Base-by-base conservation (phyloP, 2,329 filamentous ascomycete species). In the Aspergillus fischeri region DNA sequence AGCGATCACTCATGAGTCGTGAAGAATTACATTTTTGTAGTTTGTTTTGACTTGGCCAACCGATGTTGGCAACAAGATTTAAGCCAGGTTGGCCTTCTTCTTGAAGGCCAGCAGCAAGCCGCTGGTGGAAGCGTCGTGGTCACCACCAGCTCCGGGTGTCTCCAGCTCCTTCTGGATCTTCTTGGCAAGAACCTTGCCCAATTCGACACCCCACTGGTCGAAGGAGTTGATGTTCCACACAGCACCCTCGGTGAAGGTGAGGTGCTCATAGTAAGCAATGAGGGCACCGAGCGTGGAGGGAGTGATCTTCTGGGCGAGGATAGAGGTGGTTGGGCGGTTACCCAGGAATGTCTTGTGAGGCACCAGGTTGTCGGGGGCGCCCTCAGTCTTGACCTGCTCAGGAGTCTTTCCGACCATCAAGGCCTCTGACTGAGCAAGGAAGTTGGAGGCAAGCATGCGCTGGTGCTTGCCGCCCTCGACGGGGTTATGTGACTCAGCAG, bases 171-270 rank as follows among this genome's bases (percentile, higher is more conserved):
- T 75, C 67, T 91, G 87, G 63, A 92, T 92, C 80, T 91, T 92
- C 87, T 93, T 97, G 60, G 94, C 94, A 65, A 99, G 81, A 44
- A 89, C 87, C 88, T 99, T 99, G 76, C 94, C 94, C 61, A 99
- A 82, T 83, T 99, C 94, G 48, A 99, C 94, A 79, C 94, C 94
- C 94, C 94, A 99, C 83, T 99, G 94, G 80, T 99, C 94, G 73
- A 97, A 99, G 71, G 88, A 92, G 86, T 99, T 99, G 83, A 99
- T 96, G 80, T 97, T 96, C 94, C 94, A 99, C 74, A 99, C 83
- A 53, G 92, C 93, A 69, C 94, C 94, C 80, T 99, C 94, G 41
- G 91, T 95, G 77, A 99, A 99, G 56, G 94, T 97, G 60, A 97
- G 80, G 80, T 99, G 94, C 83, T 99, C 94, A 78, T 99, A 99